These are phyloP conservation scores for Boletus sp. DNA, from an alignment of 768 basidiomycete genomes.

Conservation along the genomic window DNA sequence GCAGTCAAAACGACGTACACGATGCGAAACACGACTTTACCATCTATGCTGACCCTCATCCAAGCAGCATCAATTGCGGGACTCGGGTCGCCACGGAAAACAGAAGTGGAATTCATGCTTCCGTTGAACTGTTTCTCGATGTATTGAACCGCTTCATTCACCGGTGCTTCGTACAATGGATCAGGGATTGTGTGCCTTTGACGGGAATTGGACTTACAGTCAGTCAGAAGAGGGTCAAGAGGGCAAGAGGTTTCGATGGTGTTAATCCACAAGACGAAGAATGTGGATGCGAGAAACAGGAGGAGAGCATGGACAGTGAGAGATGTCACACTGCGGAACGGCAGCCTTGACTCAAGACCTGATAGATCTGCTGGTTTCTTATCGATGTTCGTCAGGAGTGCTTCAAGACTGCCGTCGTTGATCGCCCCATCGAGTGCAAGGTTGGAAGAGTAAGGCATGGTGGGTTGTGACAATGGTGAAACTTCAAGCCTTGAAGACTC, in stretches of 20 bases:
- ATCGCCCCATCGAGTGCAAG: neutral
- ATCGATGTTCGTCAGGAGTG: neutral
- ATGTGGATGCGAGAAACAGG: neutral
- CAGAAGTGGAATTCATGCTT: neutral
- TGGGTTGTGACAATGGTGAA: too few species aligned
- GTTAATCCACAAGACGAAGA: neutral
- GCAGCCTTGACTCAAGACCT: neutral
- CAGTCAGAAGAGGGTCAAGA: neutral
- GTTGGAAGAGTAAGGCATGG: neutral
- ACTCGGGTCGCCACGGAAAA: conserved; percentile 3
- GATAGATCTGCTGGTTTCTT: neutral
- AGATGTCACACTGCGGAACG: neutral
- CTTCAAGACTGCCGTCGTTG: neutral
- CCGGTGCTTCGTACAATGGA: neutral
- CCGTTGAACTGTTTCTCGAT: conserved; percentile 2
- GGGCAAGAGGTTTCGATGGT: neutral
- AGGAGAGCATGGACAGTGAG: neutral
- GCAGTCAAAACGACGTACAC: neutral
- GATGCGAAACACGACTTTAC: neutral
- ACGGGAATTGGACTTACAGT: neutral
- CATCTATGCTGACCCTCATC: neutral
- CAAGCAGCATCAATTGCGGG: conserved; percentile 9
- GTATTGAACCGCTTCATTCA: conserved; percentile 4
- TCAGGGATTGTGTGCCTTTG: neutral
- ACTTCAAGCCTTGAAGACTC: too few species aligned